Base-by-base conservation (phyloP, 2,329 filamentous ascomycete genomes). In the Phyllosticta citriasiana region DNA sequence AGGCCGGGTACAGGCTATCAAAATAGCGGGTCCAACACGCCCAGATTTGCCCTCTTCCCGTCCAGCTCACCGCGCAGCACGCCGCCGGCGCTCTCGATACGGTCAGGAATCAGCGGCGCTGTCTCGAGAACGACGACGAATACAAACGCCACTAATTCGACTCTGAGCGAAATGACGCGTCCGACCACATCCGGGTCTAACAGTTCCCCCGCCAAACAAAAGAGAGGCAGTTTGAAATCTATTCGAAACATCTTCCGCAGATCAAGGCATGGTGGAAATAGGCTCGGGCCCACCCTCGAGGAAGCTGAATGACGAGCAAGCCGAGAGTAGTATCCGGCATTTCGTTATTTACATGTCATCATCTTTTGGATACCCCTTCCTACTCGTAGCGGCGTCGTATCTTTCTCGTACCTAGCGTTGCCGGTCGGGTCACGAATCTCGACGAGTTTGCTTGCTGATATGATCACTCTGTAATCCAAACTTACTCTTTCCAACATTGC, bases 401-500 rank as follows among this genome's bases (percentile, higher is more conserved):
- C n/a, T 22, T 26, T 55, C 47, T 35, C 27, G 51, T 56, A 7
- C 35, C 53, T 55, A 56, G 4, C 58, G 33, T 33, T 55, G 30
- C 19, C n/a, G 58, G 58, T 60, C 47, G 58, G 58, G 19, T 60
- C 54, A 60, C 53, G 58, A 60, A 56, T 60, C 52, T 60, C 58
- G 55, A 60, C 55, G 58, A 60, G 40, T 54, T 55, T 56, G 53
- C 53, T 55, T 59, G 27, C 53, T 52, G 40, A 7, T 33, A 60
- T 53, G 58, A 25, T 40, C 25, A 14, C 30, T 55, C 50, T n/a
- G 40, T 47, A 47, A 47, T 47, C 14, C 40, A 16, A 47, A 47
- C 40, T 47, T 47, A 14, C 33, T 6, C 33, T 40, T 40, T 9
- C 33, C 19, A 40, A 8, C 33, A 40, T 40, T 14, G 33, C 10